Conservation (phyloP, 345 rosid genomes). For the Aurinia saxatilis region DNA sequence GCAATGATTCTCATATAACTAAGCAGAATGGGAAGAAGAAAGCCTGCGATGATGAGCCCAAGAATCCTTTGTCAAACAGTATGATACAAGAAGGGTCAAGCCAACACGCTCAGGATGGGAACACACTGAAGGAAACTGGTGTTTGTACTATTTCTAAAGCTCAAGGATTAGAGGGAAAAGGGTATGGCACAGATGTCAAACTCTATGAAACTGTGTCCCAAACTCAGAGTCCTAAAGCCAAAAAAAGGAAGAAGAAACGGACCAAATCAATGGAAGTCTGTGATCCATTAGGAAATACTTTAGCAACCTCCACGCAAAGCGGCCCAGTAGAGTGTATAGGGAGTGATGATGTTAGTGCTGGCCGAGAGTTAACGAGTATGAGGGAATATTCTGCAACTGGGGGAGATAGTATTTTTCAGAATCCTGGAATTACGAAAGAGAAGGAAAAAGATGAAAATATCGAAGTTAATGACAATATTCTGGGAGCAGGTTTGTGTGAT, state of each 20-base stretch:
- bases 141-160: slow-evolving; percentile 11
- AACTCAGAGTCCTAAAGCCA: slow-evolving; percentile 18
- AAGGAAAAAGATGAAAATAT: not conserved
- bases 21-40: not conserved
- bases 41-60: not conserved
- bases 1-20: too few relatives aligned
- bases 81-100: not conserved
- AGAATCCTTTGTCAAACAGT: not conserved
- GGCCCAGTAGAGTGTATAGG: not conserved
- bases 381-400: not conserved
- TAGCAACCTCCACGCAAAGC: not conserved
- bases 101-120: not conserved
- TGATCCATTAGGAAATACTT: not conserved
- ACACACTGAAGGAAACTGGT: not conserved
- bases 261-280: not conserved
- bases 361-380: not conserved
- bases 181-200: too few relatives aligned
- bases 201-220: not conserved
- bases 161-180: not conserved
- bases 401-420: not conserved
- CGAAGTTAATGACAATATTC: not conserved
- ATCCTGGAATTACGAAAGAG: not conserved
- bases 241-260: slow-evolving; percentile 18
- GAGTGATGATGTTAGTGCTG: not conserved
- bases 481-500: slow-evolving; percentile 4